phyloP scores from a whole-genome alignment of 1,284 basidiomycete genomes.

The Cutaneotrichosporon mucoides region DNA sequence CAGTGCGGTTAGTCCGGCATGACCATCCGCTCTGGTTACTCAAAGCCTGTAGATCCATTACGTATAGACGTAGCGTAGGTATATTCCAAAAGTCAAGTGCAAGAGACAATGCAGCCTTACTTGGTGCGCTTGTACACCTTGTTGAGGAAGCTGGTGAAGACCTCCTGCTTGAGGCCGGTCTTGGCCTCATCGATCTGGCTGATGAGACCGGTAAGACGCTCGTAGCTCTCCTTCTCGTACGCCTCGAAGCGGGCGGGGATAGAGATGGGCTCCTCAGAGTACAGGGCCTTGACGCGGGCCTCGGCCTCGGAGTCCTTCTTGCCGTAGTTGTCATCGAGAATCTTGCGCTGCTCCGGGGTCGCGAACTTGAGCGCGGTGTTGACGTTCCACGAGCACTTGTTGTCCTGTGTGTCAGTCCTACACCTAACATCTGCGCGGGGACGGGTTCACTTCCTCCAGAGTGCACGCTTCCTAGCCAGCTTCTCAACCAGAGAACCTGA shows the following conservation, averaged over 20 bases:
- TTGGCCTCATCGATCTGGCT: constrained; percentile 62
- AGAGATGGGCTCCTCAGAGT: constrained; percentile 59
- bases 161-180: constrained; percentile 67
- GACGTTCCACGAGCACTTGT: constrained; percentile 98
- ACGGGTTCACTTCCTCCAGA: too few relatives aligned
- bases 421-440: too few relatives aligned
- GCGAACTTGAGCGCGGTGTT: constrained; percentile 75
- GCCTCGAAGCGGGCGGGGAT: constrained; percentile 64
- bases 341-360: constrained; percentile 59
- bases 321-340: constrained; percentile 77
- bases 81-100: not conserved
- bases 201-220: constrained; percentile 63
- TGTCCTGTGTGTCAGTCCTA: constrained; percentile 56
- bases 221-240: constrained; percentile 76
- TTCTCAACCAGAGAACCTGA: too few relatives aligned
- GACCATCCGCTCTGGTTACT: too few relatives aligned
- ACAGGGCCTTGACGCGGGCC: constrained; percentile 71
- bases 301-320: constrained; percentile 66
- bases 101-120: constrained; percentile 48
- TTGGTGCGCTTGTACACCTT: constrained; percentile 89
- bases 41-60: not conserved
- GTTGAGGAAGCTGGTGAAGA: constrained; percentile 77
- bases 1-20: too few relatives aligned
- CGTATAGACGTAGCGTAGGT: not conserved
- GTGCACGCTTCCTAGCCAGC: too few relatives aligned